Evolutionary conservation across 1,139 yeast species (phyloP).

Genomic region (Meyerozyma guilliermondii): DNA sequence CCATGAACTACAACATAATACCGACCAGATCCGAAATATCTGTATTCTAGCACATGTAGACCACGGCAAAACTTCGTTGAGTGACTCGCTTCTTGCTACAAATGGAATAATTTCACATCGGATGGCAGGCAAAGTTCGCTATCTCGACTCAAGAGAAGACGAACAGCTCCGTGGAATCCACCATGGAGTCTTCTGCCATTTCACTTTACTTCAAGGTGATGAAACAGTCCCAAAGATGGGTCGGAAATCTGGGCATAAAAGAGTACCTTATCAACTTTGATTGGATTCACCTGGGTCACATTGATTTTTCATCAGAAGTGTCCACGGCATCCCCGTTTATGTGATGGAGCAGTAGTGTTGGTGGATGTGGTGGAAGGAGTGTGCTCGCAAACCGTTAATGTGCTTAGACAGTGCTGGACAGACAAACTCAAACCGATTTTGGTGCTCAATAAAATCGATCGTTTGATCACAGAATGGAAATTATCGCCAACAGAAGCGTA

Average conservation of each 20-base stretch:
- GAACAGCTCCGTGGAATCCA: constrained; percentile 94
- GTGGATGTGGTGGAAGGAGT: constrained; percentile 99
- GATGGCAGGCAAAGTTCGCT: constrained; percentile 92
- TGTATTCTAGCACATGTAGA: constrained; percentile 98
- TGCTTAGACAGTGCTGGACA: constrained; percentile 91
- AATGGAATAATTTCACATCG: constrained; percentile 94
- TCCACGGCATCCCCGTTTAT: constrained; percentile 90
- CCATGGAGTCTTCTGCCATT: constrained; percentile 95
- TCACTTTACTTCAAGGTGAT: constrained; percentile 74
- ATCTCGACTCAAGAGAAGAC: constrained; percentile 89
- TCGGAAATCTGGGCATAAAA: constrained; percentile 38
- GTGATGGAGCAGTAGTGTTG: constrained; percentile 94
- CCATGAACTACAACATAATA: constrained; percentile 60
- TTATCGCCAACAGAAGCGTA: constrained; percentile 84
- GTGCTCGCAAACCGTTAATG: constrained; percentile 94
- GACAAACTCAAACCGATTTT: constrained; percentile 85
- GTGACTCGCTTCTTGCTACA: constrained; percentile 88
- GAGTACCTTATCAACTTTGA: constrained; percentile 86
- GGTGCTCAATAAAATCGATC: constrained; percentile 90
- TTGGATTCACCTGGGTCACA: constrained; percentile 98
- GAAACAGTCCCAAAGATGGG: constrained; percentile 29
- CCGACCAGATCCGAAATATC: constrained; percentile 74
- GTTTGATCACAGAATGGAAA: constrained; percentile 77
- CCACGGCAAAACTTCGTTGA: constrained; percentile 94
- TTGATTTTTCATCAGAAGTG: constrained; percentile 94